phyloP scores from a whole-genome alignment of 139 green algal species.

The Dunaliella sp. region DNA sequence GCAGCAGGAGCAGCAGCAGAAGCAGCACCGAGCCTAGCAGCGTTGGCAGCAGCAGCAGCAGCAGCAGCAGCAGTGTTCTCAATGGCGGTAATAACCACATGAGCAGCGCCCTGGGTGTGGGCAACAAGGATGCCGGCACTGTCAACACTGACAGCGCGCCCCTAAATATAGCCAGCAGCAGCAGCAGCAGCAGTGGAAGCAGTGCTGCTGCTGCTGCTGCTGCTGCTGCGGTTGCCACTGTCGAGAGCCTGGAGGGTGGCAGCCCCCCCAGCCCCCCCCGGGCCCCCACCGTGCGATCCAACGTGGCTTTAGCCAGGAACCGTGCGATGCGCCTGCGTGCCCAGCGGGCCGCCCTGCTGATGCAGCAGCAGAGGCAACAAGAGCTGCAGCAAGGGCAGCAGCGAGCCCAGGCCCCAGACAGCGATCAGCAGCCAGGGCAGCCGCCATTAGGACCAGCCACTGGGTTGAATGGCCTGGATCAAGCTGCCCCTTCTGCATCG shows the following conservation, averaged over 20 bases:
- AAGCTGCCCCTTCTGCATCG: too few relatives aligned
- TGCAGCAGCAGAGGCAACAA: background rate
- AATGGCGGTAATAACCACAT: too few relatives aligned
- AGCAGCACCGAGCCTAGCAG: background rate
- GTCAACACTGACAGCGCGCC: too few relatives aligned
- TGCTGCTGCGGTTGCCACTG: too few relatives aligned
- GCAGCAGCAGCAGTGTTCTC: background rate
- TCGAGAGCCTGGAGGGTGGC: background rate
- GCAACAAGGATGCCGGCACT: too few relatives aligned
- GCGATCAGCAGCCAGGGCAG: too few relatives aligned
- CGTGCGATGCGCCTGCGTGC: background rate
- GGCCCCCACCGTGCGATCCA: background rate
- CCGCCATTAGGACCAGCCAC: too few relatives aligned
- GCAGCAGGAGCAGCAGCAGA: slow-evolving; percentile 4
- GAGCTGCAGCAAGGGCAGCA: background rate
- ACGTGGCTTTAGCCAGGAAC: background rate
- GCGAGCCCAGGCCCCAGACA: background rate
- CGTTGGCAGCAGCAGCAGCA: background rate
- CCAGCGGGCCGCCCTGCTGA: too few relatives aligned
- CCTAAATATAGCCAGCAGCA: too few relatives aligned
- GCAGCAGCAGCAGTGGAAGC: background rate
- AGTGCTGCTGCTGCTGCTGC: background rate
- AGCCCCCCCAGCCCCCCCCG: background rate
- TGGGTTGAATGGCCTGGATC: too few relatives aligned
- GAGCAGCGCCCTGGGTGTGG: too few relatives aligned